Evolutionary conservation across 2,329 filamentous ascomycete genomes (phyloP).

Genomic region (Cordyceps fumosorosea): DNA sequence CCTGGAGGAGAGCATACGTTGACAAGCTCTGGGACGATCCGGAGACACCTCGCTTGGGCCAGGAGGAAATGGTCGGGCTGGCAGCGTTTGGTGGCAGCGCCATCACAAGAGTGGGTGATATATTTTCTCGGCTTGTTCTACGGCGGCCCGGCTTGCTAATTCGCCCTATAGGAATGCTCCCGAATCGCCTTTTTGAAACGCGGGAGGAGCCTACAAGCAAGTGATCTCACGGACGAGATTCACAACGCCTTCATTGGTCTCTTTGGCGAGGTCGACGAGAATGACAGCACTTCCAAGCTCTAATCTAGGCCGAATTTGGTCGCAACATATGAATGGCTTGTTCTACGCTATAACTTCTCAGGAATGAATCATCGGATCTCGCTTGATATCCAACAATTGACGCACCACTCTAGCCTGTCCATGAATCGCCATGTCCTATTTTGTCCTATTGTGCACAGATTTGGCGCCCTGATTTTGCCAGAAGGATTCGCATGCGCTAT

Average conservation of each 20-base stretch:
- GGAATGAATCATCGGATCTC: no score
- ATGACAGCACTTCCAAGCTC: constrained; percentile 29
- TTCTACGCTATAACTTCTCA: no score
- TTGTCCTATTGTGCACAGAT: no score
- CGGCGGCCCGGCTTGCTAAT: constrained; percentile 1
- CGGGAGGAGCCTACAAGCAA: constrained; percentile 84
- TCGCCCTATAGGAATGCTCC: constrained; percentile 61
- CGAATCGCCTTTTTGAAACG: constrained; percentile 78
- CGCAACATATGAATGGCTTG: no score
- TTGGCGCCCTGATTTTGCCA: background rate
- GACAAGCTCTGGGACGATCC: constrained; percentile 67
- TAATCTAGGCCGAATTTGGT: constrained; percentile 15
- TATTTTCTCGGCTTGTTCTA: background rate
- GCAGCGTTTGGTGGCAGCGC: constrained; percentile 82
- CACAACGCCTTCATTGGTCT: constrained; percentile 72
- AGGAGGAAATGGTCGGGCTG: constrained; percentile 61
- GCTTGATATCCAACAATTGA: no score
- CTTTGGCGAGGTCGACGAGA: constrained; percentile 62
- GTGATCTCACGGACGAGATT: constrained; percentile 87
- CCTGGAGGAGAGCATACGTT: constrained; percentile 81
- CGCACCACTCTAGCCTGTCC: no score
- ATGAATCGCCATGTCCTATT: no score
- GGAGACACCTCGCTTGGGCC: constrained; percentile 37
- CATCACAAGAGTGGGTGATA: constrained; percentile 65
- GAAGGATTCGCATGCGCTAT: no score